Base-by-base conservation (phyloP, 768 basidiomycete genomes). In the Lactifluus volemus region DNA sequence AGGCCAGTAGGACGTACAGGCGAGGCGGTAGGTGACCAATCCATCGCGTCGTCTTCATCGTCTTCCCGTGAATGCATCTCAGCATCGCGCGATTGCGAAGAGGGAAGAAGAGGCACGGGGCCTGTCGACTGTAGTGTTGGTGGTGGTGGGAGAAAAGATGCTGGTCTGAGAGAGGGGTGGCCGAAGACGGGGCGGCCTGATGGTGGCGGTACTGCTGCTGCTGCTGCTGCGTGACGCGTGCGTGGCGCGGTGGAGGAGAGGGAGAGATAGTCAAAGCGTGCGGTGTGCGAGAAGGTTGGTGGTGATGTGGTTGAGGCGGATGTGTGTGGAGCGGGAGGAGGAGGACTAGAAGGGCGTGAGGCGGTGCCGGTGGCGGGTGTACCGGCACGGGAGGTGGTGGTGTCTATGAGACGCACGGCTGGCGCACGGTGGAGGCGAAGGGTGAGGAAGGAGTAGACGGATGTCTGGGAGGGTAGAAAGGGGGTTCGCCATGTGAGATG, bases 371-470 rank as follows among this genome's bases (percentile, higher is more conserved):
- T 65, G 53, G 39, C 63, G 60, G 53, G 68, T 34, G 15, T 68
- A 58, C 29, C 38, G 48, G 64, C 36, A 69, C 69, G 51, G 67
- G 72, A 61, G 80, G 79, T 12, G 75, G 68, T 51, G 78, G 82
- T 79, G 67, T 86, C 80, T 49, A 89, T 78, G 29, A 92, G 81
- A 48, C 86, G 84, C 53, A 92, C 83, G 2, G 81, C 68, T 10
- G 89, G 88, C 1, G 89, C 86, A 17, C 80, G 83, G 60, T 85
- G 84, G 6, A 90, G 70, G 41, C 79, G 82, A 38, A 92, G 75
- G 15, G 81, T 75, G 52, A 78, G 73, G 59, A 76, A 79, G 4
- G 85, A 88, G 36, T 74, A 68, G 11, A 75, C 65, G 56, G 81
- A 73, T 48, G 80, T 74, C 89, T 90, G 63, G 4, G 29, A 19